These are phyloP conservation scores for Quercus rubra DNA, from an alignment of 306 rosid genomes.

Conservation along the genomic window DNA sequence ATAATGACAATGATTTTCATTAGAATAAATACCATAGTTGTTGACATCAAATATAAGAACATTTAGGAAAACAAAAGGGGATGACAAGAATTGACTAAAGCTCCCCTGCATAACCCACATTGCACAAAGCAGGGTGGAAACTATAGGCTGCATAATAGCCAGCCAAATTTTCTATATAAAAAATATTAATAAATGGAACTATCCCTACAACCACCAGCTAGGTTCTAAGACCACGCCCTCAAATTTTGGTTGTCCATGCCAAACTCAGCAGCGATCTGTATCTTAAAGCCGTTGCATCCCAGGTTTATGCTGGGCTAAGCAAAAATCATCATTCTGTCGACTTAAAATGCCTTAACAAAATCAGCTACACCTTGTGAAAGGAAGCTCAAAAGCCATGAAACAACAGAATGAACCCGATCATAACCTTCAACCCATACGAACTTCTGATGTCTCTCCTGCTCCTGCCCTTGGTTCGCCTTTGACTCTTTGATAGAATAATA, in stretches of 20 bases:
- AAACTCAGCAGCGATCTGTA: background rate
- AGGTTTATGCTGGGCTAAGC: conserved; percentile 22
- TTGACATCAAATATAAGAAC: too few relatives aligned
- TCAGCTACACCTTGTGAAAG: conserved; percentile 19
- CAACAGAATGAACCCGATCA: conserved; percentile 5
- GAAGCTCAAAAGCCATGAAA: conserved; percentile 20
- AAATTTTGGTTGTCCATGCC: conserved; percentile 14
- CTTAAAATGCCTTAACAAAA: conserved; percentile 1
- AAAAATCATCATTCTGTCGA: conserved; percentile 9
- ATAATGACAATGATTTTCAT: background rate
- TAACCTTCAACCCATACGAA: conserved; percentile 30
- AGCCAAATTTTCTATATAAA: background rate
- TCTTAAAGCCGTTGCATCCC: conserved; percentile 14
- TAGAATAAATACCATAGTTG: too few relatives aligned
- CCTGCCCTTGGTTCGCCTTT: conserved; percentile 24
- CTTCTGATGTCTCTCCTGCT: conserved; percentile 43
- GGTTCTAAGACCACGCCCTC: conserved; percentile 21
- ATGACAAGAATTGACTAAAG: background rate
- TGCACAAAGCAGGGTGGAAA: background rate
- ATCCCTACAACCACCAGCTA: conserved; percentile 19
- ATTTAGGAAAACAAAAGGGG: background rate
- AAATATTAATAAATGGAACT: background rate
- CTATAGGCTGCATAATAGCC: background rate
- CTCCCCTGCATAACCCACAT: background rate
- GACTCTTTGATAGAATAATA: conserved; percentile 85